Conservation (phyloP, 164 flowering plant species). For the Kalanchoe fedtschenkoi region DNA sequence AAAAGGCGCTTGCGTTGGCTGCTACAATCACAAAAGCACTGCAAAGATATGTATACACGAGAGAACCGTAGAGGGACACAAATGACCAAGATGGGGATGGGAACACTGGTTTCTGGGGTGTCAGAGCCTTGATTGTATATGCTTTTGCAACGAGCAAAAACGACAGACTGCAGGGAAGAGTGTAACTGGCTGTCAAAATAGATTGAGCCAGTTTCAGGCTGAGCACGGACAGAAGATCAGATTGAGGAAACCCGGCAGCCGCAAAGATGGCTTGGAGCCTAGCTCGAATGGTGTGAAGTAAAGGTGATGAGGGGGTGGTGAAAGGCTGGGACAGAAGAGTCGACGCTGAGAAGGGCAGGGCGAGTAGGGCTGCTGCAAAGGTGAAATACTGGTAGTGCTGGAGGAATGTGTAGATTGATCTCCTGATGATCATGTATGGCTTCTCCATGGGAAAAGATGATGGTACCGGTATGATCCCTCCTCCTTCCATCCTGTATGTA, state of each 20-base stretch:
- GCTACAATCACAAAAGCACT: conserved; percentile 21
- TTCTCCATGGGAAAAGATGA: conserved; percentile 8
- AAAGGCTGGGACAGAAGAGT: conserved; percentile 12
- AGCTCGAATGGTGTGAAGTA: not conserved
- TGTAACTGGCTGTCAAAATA: conserved; percentile 1
- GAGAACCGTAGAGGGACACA: conserved; percentile 15
- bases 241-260: conserved; percentile 3
- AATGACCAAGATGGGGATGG: conserved; percentile 12
- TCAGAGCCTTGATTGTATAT: conserved; percentile 13
- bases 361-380: conserved; percentile 12
- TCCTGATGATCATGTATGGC: conserved; percentile 15
- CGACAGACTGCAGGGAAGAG: conserved; percentile 11
- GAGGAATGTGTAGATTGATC: conserved; percentile 18
- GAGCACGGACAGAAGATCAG: not conserved
- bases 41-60: conserved; percentile 26
- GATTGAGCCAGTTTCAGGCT: not conserved
- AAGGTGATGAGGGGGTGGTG: not conserved
- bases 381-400: conserved; percentile 16
- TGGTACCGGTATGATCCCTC: not conserved
- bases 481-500: not conserved
- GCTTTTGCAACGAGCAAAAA: conserved; percentile 16
- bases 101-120: conserved; percentile 1
- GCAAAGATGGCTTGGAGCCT: not conserved
- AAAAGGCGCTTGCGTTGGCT: conserved; percentile 17
- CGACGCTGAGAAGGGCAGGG: conserved; percentile 21